Base-by-base conservation (phyloP, 208 protist genomes). In the Trypanosoma vivax region DNA sequence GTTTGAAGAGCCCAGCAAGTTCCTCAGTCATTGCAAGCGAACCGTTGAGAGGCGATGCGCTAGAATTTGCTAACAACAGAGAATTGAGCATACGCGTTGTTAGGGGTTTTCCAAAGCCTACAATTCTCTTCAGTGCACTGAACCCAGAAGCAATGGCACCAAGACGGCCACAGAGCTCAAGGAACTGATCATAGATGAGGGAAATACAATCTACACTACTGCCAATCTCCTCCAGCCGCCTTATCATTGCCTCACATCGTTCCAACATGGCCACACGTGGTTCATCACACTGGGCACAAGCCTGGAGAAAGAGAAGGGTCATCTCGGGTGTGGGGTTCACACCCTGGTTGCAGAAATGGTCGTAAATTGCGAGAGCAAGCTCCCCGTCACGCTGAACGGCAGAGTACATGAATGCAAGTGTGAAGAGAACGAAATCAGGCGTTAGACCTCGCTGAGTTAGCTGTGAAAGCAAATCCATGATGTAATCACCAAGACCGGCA, bases 251-350 rank as follows among this genome's bases (percentile, higher is more conserved):
- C 59, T 87, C 76, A 35, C 50, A 53, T 30, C 53, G 34, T 18
- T 60, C 19, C 33, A 86, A 53, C 88, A 95, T 95, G 25, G 56
- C 70, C 50, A 76, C 57, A 6, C 65, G 65, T 5, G 81, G 83
- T 49, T 60, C 50, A 27, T 53, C 59, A 52, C 70, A 83, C 23
- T 62, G 61, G n/a, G 74, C 70, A 40, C 77, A 95, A 2, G 84
- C 71, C 69, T 92, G 83, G 42, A 83, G 45, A 37, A 90, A 79
- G 5, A 90, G 67, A 53, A 92, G 65, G 24, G 62, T 56, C 76
- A 92, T 83, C 66, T 95, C 81, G 16, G 88, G 83, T 0, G 88
- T 95, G 2, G 82, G 82, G 63, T 90, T 90, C 34, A 88, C 70
- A 41, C 82, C 73, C 25, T 46, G 49, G 47, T 75, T 69, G n/a